Conservation (phyloP, 2,329 filamentous ascomycete genomes). For the Exophiala spinifera region DNA sequence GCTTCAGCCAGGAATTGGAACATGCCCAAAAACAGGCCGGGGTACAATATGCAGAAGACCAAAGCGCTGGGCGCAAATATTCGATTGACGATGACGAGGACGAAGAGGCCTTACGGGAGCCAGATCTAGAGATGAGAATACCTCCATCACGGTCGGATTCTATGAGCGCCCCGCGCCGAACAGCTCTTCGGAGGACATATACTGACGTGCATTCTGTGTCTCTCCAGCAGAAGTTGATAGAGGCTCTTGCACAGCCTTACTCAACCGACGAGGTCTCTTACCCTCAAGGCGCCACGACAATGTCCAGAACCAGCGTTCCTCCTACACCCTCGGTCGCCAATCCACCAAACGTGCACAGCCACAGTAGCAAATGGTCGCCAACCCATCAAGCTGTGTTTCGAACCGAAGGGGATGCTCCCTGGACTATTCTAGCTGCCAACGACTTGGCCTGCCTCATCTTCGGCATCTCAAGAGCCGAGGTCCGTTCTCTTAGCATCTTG, state of each 20-base stretch:
- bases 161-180: conserved; percentile 52
- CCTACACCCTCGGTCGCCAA: conserved; percentile 5
- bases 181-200: conserved; percentile 77
- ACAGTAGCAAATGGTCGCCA: conserved; percentile 85
- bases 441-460: conserved; percentile 97
- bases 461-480: conserved; percentile 94
- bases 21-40: conserved; percentile 41
- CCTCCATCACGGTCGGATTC: conserved; percentile 22
- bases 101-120: conserved; percentile 17
- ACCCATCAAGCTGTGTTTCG: conserved; percentile 96
- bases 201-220: conserved; percentile 75
- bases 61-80: conserved; percentile 13
- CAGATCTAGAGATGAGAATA: conserved; percentile 22
- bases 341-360: conserved; percentile 67
- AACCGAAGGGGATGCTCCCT: conserved; percentile 84
- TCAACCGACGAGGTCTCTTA: conserved; percentile 50
- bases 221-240: conserved; percentile 77
- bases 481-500: conserved; percentile 89
- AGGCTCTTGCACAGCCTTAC: conserved; percentile 81
- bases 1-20: conserved; percentile 59
- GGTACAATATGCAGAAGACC: conserved; percentile 5
- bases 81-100: conserved; percentile 22
- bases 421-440: conserved; percentile 95
- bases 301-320: conserved; percentile 14
- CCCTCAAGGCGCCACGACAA: conserved; percentile 39